Conservation (phyloP, 495 filamentous ascomycete genomes). For the Tuber magnatum region DNA sequence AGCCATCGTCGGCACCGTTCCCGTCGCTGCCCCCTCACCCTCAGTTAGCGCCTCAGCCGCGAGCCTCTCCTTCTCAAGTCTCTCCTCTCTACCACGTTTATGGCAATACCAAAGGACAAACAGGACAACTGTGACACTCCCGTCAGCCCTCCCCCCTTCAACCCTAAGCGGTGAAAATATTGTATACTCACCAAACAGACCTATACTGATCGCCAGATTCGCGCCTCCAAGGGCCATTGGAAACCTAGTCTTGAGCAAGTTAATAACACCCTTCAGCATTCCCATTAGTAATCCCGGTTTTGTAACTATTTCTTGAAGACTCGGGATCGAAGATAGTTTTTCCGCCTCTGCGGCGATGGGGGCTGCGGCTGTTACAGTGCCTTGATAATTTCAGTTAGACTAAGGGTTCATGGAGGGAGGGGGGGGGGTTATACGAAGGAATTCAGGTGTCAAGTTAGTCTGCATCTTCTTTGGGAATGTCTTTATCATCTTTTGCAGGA, state of each 20-base stretch:
- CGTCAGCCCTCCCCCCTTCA: neutral
- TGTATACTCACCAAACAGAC: conserved; percentile 62
- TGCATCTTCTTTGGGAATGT: conserved; percentile 77
- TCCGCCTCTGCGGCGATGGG: conserved; percentile 46
- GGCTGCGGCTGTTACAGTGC: conserved; percentile 22
- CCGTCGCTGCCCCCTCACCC: neutral
- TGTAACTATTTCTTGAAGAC: conserved; percentile 69
- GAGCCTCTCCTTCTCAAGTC: conserved; percentile 60
- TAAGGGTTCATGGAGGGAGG: neutral
- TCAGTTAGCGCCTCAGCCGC: neutral
- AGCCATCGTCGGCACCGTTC: neutral
- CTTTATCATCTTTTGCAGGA: conserved; percentile 79
- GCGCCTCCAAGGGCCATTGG: conserved; percentile 73
- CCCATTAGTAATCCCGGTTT: conserved; percentile 75
- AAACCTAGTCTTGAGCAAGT: conserved; percentile 72
- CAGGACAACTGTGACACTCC: conserved; percentile 57
- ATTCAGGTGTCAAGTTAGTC: conserved; percentile 63
- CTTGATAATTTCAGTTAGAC: neutral
- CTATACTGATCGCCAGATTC: conserved; percentile 79
- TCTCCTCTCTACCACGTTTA: conserved; percentile 77
- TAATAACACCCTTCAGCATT: conserved; percentile 77
- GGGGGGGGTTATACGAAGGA: conserved; percentile 45
- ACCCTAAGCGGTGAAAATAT: neutral
- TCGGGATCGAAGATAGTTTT: conserved; percentile 51
- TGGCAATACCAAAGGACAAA: conserved; percentile 97